A percentile compares a stretch with the other conserved stretches of the same genome.
Conservation (phyloP, 2,329 filamentous ascomycete species). For the Xylariaceae sp. region DNA sequence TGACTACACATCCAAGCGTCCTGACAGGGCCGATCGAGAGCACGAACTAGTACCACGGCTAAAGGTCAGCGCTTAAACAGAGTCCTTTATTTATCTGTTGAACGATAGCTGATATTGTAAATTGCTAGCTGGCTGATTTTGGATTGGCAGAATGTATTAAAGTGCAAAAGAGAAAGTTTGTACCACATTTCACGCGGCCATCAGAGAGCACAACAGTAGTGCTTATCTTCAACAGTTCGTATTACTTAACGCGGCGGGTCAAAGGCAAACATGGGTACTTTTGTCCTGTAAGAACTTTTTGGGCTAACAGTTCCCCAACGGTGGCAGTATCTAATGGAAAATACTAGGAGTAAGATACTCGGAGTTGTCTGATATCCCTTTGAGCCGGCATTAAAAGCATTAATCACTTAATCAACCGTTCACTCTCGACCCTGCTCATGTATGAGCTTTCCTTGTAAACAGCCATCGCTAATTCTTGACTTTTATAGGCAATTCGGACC, state of each 20-base stretch:
- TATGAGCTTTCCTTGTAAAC: background rate
- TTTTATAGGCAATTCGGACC: conserved; percentile 31
- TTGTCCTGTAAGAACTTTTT: conserved; percentile 28
- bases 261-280: conserved; percentile 16
- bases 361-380: background rate
- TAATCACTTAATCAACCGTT: too few species aligned
- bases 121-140: conserved; percentile 34
- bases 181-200: background rate
- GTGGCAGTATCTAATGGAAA: background rate
- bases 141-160: conserved; percentile 26
- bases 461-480: conserved; percentile 19
- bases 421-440: background rate
- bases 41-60: conserved; percentile 27
- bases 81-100: background rate
- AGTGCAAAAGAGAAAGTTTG: conserved; percentile 33
- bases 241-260: conserved; percentile 18
- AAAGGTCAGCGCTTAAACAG: conserved; percentile 15
- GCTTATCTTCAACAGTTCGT: conserved; percentile 22
- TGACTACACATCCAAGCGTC: background rate
- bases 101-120: background rate
- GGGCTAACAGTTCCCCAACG: background rate
- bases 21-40: conserved; percentile 12
- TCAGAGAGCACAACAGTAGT: background rate
- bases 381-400: too few species aligned
- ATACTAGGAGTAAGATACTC: conserved; percentile 5